These are phyloP conservation scores for Neonectria neomacrospora DNA, from an alignment of 2,329 filamentous ascomycete genomes.

Conservation along the genomic window DNA sequence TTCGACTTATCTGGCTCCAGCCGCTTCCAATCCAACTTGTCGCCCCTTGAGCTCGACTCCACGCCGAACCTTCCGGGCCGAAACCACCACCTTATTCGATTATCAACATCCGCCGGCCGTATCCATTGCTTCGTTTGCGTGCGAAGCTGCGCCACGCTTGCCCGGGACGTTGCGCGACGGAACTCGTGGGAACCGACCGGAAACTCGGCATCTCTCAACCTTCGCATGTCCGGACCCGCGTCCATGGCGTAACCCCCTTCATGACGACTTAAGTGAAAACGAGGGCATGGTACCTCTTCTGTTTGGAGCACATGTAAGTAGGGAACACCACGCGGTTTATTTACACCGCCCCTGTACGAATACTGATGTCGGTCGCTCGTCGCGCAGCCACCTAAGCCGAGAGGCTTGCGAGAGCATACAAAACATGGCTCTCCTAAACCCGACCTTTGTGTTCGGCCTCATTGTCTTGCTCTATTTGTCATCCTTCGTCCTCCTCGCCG, in stretches of 20 bases:
- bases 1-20: conserved; percentile 20
- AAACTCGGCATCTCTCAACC: conserved; percentile 35
- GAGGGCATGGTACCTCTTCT: conserved; percentile 45
- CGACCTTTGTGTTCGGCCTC: conserved; percentile 88
- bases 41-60: conserved; percentile 33
- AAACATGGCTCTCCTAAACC: conserved; percentile 73
- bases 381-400: conserved; percentile 40
- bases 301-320: conserved; percentile 40
- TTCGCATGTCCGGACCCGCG: conserved; percentile 29
- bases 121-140: conserved; percentile 13
- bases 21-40: conserved; percentile 10
- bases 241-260: conserved; percentile 43
- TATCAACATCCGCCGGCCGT: conserved; percentile 12
- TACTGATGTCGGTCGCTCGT: conserved; percentile 30
- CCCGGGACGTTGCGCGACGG: conserved; percentile 22
- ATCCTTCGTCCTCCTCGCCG: conserved; percentile 92
- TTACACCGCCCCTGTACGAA: conserved; percentile 37
- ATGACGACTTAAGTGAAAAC: conserved; percentile 32
- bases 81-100: conserved; percentile 7
- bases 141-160: conserved; percentile 14
- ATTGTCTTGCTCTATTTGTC: conserved; percentile 87
- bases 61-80: conserved; percentile 29
- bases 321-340: conserved; percentile 35
- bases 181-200: conserved; percentile 33
- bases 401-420: conserved; percentile 39